These are phyloP conservation scores for Diplodia corticola DNA, from an alignment of 2,329 filamentous ascomycete species.

Conservation along the genomic window DNA sequence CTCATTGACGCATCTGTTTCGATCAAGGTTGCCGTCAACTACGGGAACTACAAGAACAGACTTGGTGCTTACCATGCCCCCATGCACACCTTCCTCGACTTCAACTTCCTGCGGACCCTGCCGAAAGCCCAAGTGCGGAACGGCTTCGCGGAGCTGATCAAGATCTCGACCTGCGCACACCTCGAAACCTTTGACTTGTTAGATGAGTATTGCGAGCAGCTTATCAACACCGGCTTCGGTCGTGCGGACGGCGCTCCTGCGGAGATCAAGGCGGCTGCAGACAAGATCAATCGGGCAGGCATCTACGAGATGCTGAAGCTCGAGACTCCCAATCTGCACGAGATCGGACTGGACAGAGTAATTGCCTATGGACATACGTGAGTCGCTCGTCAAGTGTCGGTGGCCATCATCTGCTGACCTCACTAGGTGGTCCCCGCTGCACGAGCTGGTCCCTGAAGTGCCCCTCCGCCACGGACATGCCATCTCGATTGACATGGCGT, in stretches of 20 bases:
- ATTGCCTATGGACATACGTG: conserved; percentile 73
- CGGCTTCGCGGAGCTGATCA: conserved; percentile 73
- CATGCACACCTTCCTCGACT: conserved; percentile 71
- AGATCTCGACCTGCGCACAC: conserved; percentile 72
- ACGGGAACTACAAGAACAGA: conserved; percentile 73
- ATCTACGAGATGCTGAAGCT: conserved; percentile 74
- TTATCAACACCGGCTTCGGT: conserved; percentile 66
- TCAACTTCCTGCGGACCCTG: conserved; percentile 68
- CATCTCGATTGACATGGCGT: conserved; percentile 76
- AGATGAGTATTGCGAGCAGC: conserved; percentile 67
- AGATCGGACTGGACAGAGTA: conserved; percentile 70
- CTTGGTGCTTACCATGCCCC: conserved; percentile 73
- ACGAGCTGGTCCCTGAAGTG: conserved; percentile 68
- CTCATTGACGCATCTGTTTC: conserved; percentile 74
- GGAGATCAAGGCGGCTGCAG: conserved; percentile 62
- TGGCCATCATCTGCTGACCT: background rate
- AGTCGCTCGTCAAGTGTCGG: conserved; percentile 31
- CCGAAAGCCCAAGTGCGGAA: conserved; percentile 69
- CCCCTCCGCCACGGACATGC: conserved; percentile 72
- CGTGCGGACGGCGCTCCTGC: conserved; percentile 56
- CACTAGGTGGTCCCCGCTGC: conserved; percentile 66
- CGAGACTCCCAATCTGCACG: conserved; percentile 71
- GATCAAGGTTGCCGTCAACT: conserved; percentile 78
- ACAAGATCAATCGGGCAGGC: conserved; percentile 67
- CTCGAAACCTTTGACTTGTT: conserved; percentile 65